These are phyloP conservation scores for Phalaenopsis equestris DNA, from an alignment of 106 monocot species.

Conservation along the genomic window DNA sequence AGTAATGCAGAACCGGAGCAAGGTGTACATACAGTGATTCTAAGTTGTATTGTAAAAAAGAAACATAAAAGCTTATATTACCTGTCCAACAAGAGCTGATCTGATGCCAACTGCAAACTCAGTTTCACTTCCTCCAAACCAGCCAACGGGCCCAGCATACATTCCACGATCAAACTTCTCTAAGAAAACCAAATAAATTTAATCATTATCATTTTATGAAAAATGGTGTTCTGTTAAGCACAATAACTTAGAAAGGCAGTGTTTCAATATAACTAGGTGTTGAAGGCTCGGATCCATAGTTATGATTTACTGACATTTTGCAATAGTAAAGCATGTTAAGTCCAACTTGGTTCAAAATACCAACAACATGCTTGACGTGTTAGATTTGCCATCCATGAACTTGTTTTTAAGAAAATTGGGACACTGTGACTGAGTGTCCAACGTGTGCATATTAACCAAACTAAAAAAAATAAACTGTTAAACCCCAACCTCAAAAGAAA, in stretches of 20 bases:
- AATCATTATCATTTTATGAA: not conserved
- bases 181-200: conserved; percentile 7
- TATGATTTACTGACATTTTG: too few species aligned
- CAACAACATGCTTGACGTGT: too few species aligned
- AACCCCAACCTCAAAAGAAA: too few species aligned
- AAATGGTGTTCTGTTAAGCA: not conserved
- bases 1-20: not conserved
- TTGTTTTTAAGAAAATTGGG: too few species aligned
- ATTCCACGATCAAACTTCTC: conserved; percentile 95
- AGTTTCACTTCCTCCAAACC: conserved; percentile 93
- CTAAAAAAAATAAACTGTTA: too few species aligned
- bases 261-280: too few species aligned
- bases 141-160: conserved; percentile 94
- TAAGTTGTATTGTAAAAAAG: not conserved
- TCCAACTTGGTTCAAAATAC: too few species aligned
- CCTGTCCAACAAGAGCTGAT: conserved; percentile 91
- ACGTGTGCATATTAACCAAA: too few species aligned
- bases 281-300: too few species aligned
- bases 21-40: not conserved
- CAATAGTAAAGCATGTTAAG: too few species aligned
- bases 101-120: conserved; percentile 95
- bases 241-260: not conserved
- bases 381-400: too few species aligned
- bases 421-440: too few species aligned
- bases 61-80: conserved; percentile 13